Evolutionary conservation across 2,329 filamentous ascomycete species (phyloP), one percentile per base, ranked within the genome.

Genomic region (Ophiocordyceps camponoti-floridani): DNA sequence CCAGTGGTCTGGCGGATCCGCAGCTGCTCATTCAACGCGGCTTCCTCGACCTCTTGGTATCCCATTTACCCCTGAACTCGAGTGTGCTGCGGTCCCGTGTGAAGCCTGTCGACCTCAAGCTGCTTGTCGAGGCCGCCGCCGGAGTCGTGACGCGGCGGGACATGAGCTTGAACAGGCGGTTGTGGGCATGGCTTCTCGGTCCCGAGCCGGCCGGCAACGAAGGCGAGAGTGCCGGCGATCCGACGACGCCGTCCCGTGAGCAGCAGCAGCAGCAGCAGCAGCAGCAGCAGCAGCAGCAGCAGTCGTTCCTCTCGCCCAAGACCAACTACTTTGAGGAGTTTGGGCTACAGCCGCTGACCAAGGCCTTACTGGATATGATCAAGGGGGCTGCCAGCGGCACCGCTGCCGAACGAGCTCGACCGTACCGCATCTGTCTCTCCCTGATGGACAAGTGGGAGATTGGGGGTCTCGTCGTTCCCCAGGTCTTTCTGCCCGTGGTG

Each of bases 401-500:
- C 41, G 52, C 54, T 13, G 64, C 69, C 16, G 85, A 93, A 54
- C 73, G 79, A 57, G 85, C 87, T 18, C 79, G 79, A 37, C 89
- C 91, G 0, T 95, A 94, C 57, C 79, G 88, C 46, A 85, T 96
- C 49, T 93, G 87, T 54, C 72, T 96, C 2, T 95, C 93, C 14
- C 68, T 98, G 44, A 96, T 98, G 91, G 91, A 98, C 62, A 79
- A 88, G 47, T 96, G 87, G 88, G 91, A 98, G 59, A 89, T 98
- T 51, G 91, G 91, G 28, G 86, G 86, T 1, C 70, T 89, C 16
- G 79, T 98, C 42, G 82, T 96, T 2, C 84, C 88, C 0, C 80
- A 86, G 48, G 75, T 96, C 13, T 96, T 98, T 56, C 68, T 95
- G 13, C 84, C 88, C 4, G 79, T 89, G 26, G 75, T 98, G 53